Evolutionary conservation across 768 basidiomycete genomes (phyloP), one percentile per base, ranked within the genome.

Genomic region (Tylopilus plumbeoviolaceoides): DNA sequence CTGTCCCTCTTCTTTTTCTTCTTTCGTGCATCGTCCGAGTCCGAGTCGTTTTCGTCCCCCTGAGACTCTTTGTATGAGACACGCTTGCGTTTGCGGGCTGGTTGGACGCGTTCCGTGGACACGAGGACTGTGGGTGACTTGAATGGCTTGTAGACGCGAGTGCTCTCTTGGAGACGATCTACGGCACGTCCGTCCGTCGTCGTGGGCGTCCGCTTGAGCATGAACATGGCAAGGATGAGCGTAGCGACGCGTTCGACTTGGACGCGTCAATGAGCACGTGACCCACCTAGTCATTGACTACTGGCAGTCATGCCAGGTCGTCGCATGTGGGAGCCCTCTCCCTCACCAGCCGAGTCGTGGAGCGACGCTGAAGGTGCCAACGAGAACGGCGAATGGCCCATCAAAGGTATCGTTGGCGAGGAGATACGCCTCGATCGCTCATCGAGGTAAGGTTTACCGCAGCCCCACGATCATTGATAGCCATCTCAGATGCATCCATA

Each of bases 11-110:
- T 84, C 75, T 84, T 87, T 70, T 82, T 87, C 71, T 79, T 84
- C 53, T 72, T 74, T 25, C 67, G 63, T 27, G 67, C 69, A 33
- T 64, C 67, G 48, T 83, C 81, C 27, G 76, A 72, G 54, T 89
- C 85, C 0, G 75, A 73, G 54, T 82, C 82, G 20, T 81, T 78
- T 45, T 75, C 82, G 45, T 82, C 80, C 7, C 62, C 75, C 41
- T 77, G 82, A 56, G 82, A 76, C 5, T 81, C 89, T 61, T 88
- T 90, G 76, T 95, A 95, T 0, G 87, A 91, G 21, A 93, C 84
- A 12, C 89, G 84, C 63, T 91, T 95, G 46, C 93, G 83, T 68
- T 95, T 97, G 23, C 93, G 80, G 58, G 77, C 77, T 0, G 84
- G 86, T 59, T 87, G 85, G 7, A 73, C 70, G 33, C 82, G 81